These are phyloP conservation scores for Corynascus novoguineensis DNA, from an alignment of 495 filamentous ascomycete genomes.

Conservation along the genomic window DNA sequence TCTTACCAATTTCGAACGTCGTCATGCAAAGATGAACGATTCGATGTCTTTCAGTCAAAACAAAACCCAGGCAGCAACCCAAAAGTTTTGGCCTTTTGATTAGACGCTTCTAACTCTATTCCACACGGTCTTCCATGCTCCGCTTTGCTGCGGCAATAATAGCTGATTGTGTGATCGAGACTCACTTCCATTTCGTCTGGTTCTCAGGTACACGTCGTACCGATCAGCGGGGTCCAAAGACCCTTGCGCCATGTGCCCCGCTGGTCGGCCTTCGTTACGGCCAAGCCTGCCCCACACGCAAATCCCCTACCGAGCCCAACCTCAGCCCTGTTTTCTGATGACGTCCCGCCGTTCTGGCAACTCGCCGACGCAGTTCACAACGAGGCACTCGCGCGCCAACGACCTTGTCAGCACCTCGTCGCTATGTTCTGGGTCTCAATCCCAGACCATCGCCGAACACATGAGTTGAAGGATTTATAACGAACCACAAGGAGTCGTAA, in stretches of 20 bases:
- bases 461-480: not conserved
- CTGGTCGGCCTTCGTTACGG: not conserved
- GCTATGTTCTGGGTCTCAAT: not conserved
- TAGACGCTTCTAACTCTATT: too few relatives aligned
- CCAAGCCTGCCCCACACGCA: not conserved
- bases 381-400: too few relatives aligned
- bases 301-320: not conserved
- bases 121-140: too few relatives aligned
- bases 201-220: too few relatives aligned
- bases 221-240: not conserved
- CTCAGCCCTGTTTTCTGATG: constrained; percentile 2
- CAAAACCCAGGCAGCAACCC: not conserved
- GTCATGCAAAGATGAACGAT: not conserved
- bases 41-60: not conserved
- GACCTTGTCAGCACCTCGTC: not conserved
- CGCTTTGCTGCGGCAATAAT: too few relatives aligned
- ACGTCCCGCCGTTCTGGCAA: not conserved
- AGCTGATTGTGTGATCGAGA: too few relatives aligned
- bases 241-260: not conserved
- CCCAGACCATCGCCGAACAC: not conserved
- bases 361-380: too few relatives aligned
- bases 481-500: constrained; percentile 27
- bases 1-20: constrained; percentile 6
- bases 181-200: too few relatives aligned
- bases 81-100: too few relatives aligned